Conservation (phyloP, 495 filamentous ascomycete genomes). For the Articulospora tetracladia region DNA sequence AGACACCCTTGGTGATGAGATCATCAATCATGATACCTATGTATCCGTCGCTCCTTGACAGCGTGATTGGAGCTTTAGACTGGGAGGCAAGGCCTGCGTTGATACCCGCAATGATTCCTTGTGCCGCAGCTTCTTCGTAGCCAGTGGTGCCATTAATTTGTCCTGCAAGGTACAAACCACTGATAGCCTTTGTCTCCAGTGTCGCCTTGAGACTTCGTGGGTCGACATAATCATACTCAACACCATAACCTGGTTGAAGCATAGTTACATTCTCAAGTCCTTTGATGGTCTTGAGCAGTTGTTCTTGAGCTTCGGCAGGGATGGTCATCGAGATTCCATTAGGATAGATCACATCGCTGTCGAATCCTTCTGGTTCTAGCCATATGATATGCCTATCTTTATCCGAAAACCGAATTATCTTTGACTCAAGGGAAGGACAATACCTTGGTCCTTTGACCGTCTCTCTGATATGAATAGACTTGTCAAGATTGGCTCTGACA, state of each 20-base stretch:
- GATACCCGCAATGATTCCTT: slow-evolving; percentile 88
- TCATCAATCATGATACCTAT: slow-evolving; percentile 99
- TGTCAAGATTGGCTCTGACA: slow-evolving; percentile 80
- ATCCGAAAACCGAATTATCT: slow-evolving; percentile 81
- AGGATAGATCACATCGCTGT: slow-evolving; percentile 88
- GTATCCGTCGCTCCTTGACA: slow-evolving; percentile 86
- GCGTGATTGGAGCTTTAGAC: slow-evolving; percentile 54
- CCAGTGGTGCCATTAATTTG: slow-evolving; percentile 99
- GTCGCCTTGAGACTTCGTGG: slow-evolving; percentile 81
- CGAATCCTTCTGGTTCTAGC: slow-evolving; percentile 95
- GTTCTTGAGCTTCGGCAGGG: slow-evolving; percentile 78
- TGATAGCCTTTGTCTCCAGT: slow-evolving; percentile 89
- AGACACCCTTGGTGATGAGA: slow-evolving; percentile 93
- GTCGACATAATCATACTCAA: slow-evolving; percentile 98
- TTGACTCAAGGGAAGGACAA: slow-evolving; percentile 92
- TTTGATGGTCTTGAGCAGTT: slow-evolving; percentile 75
- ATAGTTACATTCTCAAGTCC: slow-evolving; percentile 88
- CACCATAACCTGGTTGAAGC: slow-evolving; percentile 95
- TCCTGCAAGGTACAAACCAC: slow-evolving; percentile 86
- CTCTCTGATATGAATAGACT: slow-evolving; percentile 93
- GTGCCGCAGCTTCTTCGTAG: slow-evolving; percentile 94
- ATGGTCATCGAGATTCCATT: slow-evolving; percentile 98
- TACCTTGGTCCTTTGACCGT: slow-evolving; percentile 92
- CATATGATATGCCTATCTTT: slow-evolving; percentile 83
- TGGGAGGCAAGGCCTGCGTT: slow-evolving; percentile 84